phyloP scores from a whole-genome alignment of 768 basidiomycete species.

The Xerocomellus intermedius region DNA sequence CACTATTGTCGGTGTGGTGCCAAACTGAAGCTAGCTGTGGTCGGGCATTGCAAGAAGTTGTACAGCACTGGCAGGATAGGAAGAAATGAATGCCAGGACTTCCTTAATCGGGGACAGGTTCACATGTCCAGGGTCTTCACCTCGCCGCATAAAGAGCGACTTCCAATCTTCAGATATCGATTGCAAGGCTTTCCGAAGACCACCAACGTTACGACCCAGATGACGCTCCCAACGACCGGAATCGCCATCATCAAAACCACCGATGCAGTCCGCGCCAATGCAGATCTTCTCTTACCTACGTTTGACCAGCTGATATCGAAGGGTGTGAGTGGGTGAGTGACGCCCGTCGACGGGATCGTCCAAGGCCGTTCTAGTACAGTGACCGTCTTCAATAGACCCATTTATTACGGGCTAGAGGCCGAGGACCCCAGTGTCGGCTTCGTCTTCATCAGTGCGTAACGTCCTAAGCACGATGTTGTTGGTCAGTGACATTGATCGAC shows the following conservation, averaged over 20 bases:
- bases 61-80: too few relatives aligned
- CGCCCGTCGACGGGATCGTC: not conserved
- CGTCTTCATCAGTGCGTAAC: constrained; percentile 4
- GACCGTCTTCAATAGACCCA: too few relatives aligned
- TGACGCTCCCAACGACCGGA: constrained; percentile 1
- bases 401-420: constrained; percentile 4
- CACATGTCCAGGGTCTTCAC: too few relatives aligned
- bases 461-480: not conserved
- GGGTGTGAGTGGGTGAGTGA: constrained; percentile 4
- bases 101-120: too few relatives aligned
- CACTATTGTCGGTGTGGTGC: too few relatives aligned
- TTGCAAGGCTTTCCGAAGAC: not conserved
- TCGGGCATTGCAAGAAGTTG: too few relatives aligned
- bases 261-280: not conserved
- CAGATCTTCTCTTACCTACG: not conserved
- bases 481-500: not conserved
- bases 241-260: constrained; percentile 7
- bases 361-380: not conserved
- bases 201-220: not conserved
- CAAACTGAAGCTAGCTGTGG: too few relatives aligned
- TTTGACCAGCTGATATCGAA: not conserved
- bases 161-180: too few relatives aligned
- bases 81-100: too few relatives aligned
- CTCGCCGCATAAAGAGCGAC: too few relatives aligned
- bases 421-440: constrained; percentile 5